Conservation (phyloP, 1,139 yeast genomes). For the Blastobotrys buckinghamii region DNA sequence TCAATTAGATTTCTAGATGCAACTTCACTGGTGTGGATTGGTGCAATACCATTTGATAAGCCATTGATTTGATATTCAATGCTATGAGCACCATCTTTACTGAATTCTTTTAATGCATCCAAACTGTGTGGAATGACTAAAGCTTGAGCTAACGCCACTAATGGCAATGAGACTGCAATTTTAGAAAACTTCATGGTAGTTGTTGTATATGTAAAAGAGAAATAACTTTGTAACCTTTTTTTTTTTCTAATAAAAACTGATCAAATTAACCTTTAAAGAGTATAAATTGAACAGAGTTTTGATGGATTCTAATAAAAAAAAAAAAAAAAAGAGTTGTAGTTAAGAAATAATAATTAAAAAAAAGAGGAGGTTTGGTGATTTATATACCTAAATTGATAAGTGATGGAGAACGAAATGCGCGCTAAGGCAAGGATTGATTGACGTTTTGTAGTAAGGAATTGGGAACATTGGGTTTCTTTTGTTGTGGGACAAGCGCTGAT, state of each 20-base stretch:
- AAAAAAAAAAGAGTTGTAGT: not conserved
- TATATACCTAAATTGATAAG: not conserved
- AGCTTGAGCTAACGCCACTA: constrained; percentile 53
- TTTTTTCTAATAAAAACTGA: not conserved
- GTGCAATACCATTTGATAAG: constrained; percentile 30
- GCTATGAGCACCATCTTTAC: constrained; percentile 22
- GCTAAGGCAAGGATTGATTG: no score
- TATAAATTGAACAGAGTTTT: not conserved
- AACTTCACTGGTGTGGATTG: constrained; percentile 39
- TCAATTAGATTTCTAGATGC: constrained; percentile 51
- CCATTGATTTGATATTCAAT: constrained; percentile 5
- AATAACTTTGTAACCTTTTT: not conserved
- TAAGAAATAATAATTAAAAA: not conserved
- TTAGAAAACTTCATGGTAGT: constrained; percentile 31
- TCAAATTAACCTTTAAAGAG: not conserved
- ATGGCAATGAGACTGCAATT: constrained; percentile 41
- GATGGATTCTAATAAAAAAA: not conserved
- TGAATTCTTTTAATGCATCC: constrained; percentile 21
- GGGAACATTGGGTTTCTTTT: no score
- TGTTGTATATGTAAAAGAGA: not conserved
- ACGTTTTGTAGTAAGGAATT: not conserved
- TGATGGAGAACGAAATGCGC: not conserved
- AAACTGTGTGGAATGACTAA: constrained; percentile 52
- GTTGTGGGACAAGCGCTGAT: no score
- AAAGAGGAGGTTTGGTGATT: not conserved